Percentiles rank a stretch among this genome's conserved stretches.
These are phyloP conservation scores for Erysimum cheiranthoides DNA, from an alignment of 345 rosid genomes.

Conservation along the genomic window DNA sequence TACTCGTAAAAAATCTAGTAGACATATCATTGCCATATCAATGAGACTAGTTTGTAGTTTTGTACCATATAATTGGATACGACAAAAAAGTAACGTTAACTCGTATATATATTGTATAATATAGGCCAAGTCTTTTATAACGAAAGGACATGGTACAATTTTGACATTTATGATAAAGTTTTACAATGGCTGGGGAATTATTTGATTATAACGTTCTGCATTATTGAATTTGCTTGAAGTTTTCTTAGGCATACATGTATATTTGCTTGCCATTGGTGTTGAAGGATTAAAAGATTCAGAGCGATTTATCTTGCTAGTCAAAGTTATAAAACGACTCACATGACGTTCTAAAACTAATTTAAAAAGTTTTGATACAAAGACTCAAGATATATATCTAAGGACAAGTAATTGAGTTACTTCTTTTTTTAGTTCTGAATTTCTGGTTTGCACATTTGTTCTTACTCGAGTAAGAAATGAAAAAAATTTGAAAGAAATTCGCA, in stretches of 20 bases:
- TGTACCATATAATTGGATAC: slow-evolving; percentile 38
- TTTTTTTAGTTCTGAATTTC: neutral
- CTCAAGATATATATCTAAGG: neutral
- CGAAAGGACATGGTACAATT: slow-evolving; percentile 48
- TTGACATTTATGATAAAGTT: slow-evolving; percentile 42
- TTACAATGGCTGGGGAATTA: slow-evolving; percentile 19
- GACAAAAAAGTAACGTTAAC: slow-evolving; percentile 34
- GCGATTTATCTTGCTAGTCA: neutral
- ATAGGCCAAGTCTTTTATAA: slow-evolving; percentile 31
- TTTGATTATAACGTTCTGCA: neutral
- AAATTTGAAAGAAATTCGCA: neutral
- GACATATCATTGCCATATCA: slow-evolving; percentile 26
- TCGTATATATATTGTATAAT: slow-evolving; percentile 29
- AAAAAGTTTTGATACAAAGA: neutral
- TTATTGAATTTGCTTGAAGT: slow-evolving; percentile 27
- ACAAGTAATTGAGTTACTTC: neutral
- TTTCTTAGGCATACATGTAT: neutral
- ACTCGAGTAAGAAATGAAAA: neutral
- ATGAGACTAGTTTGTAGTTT: slow-evolving; percentile 27
- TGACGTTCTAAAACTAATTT: neutral
- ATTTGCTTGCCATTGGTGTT: neutral
- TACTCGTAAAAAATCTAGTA: slow-evolving; percentile 4
- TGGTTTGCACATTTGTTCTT: neutral
- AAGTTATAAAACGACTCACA: neutral
- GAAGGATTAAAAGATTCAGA: neutral